Base-by-base conservation (phyloP, 2,329 filamentous ascomycete genomes). In the Sporothrix mexicana region DNA sequence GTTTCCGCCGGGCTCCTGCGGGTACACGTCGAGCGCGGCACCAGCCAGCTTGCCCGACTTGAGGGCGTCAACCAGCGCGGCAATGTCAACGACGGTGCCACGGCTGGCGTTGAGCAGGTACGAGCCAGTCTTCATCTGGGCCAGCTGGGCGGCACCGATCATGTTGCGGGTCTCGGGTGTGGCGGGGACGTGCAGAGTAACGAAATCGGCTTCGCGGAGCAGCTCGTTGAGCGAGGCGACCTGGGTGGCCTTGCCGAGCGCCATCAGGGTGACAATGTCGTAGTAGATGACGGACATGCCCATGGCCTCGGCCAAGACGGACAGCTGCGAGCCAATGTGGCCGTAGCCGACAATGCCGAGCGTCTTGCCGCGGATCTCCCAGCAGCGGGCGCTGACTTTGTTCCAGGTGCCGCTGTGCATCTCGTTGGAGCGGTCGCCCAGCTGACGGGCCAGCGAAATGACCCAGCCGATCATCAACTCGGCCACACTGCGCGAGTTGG, bases 211-310 rank as follows among this genome's bases (percentile, higher is more conserved):
- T 77, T 91, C 85, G 72, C 88, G 85, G 61, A 99, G 88, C 53
- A 99, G 89, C 23, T 87, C 89, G 45, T 95, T 88, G 25, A 99
- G 85, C 0, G 89, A 92, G 5, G 91, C 85, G 53, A 98, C 92
- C 81, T 98, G 96, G 77, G 88, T 90, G 45, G 95, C 90, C 12
- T 93, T 97, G 72, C 96, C 96, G 80, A 99, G 85, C 61, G 93
- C 92, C 96, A 99, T 99, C 77, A 98, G 87, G 77, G 95, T 97
- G 75, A 97, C 84, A 7, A 97, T 91, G 82, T 99, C 96, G 82
- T 97, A 98, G 86, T 98, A 99, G 78, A 98, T 95, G 79, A 99
- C 96, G 17, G 88, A 91, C 95, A 99, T 98, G 68, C 96, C 96
- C 94, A 99, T 97, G 30, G 95, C 91, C 83, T 99, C 96, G 41